Percentiles rank a stretch among this genome's conserved stretches.
Evolutionary conservation across 768 basidiomycete species (phyloP).

Genomic region (Tulasnella sp.): DNA sequence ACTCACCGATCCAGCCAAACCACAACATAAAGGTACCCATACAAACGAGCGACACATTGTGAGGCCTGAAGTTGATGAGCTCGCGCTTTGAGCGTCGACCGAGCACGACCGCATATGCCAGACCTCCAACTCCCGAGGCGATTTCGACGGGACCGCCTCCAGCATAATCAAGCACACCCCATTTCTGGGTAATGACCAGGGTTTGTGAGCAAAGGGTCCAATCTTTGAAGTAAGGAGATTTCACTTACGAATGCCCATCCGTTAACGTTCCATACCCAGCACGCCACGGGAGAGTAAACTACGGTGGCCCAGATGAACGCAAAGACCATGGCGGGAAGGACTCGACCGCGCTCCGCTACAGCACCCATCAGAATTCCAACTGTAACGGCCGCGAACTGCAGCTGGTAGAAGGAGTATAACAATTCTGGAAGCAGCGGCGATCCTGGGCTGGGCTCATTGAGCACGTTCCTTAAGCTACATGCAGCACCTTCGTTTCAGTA

Average conservation of each 20-base stretch:
- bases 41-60: constrained; percentile 74
- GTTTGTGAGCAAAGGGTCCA: not conserved
- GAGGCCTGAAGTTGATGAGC: constrained; percentile 70
- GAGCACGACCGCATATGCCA: constrained; percentile 80
- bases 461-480: constrained; percentile 45
- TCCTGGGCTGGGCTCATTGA: constrained; percentile 62
- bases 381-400: constrained; percentile 79
- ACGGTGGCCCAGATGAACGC: constrained; percentile 77
- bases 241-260: constrained; percentile 75
- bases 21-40: constrained; percentile 79
- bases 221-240: too few species aligned
- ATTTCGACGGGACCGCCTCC: constrained; percentile 86
- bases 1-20: constrained; percentile 55
- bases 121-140: constrained; percentile 70
- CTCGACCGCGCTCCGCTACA: constrained; percentile 76
- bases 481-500: too few species aligned
- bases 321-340: constrained; percentile 72
- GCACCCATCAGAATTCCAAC: constrained; percentile 51
- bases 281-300: constrained; percentile 74
- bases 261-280: constrained; percentile 68
- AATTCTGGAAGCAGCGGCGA: constrained; percentile 73
- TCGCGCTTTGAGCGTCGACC: constrained; percentile 68
- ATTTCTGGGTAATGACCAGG: constrained; percentile 21
- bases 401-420: constrained; percentile 77
- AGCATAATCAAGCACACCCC: constrained; percentile 78